These are phyloP conservation scores for Aspergillus pseudoglaucus DNA, from an alignment of 2,329 filamentous ascomycete species.

Conservation along the genomic window DNA sequence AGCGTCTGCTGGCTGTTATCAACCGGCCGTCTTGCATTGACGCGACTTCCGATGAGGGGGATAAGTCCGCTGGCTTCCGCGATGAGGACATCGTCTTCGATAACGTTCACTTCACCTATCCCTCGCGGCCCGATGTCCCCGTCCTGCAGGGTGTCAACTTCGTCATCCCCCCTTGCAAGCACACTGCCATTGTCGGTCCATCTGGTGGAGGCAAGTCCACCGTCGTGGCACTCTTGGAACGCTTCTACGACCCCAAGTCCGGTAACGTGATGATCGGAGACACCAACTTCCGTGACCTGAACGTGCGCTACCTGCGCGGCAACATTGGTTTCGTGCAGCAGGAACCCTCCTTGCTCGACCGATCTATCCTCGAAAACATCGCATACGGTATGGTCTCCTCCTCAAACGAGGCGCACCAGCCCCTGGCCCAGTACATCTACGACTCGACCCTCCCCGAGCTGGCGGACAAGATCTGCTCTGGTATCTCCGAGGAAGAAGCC, in stretches of 20 bases:
- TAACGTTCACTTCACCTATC: slow-evolving; percentile 32
- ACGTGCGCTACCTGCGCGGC: slow-evolving; percentile 29
- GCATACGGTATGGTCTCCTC: slow-evolving; percentile 44
- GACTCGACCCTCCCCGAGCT: slow-evolving; percentile 21
- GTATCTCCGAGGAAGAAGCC: slow-evolving; percentile 18
- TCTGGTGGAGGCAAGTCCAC: slow-evolving; percentile 51
- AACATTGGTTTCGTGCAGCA: slow-evolving; percentile 43
- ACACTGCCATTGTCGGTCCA: slow-evolving; percentile 43
- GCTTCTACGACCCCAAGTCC: slow-evolving; percentile 31
- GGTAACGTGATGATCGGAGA: slow-evolving; percentile 27
- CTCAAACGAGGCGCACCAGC: slow-evolving; percentile 16
- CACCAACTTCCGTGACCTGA: slow-evolving; percentile 24
- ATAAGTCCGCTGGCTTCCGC: slow-evolving; percentile 14
- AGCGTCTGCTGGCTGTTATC: slow-evolving; percentile 54
- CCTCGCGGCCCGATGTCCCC: slow-evolving; percentile 29
- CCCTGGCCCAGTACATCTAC: slow-evolving; percentile 18
- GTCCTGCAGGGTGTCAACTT: slow-evolving; percentile 29
- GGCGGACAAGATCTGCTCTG: slow-evolving; percentile 17
- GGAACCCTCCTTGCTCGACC: slow-evolving; percentile 46
- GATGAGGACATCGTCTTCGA: slow-evolving; percentile 23
- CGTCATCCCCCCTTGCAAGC: slow-evolving; percentile 27
- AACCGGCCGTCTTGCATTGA: slow-evolving; percentile 46
- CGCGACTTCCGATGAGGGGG: slow-evolving; percentile 21
- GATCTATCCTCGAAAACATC: slow-evolving; percentile 50
- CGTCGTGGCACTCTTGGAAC: slow-evolving; percentile 29